phyloP scores from a whole-genome alignment of 306 rosid species.

The Prunus davidiana region DNA sequence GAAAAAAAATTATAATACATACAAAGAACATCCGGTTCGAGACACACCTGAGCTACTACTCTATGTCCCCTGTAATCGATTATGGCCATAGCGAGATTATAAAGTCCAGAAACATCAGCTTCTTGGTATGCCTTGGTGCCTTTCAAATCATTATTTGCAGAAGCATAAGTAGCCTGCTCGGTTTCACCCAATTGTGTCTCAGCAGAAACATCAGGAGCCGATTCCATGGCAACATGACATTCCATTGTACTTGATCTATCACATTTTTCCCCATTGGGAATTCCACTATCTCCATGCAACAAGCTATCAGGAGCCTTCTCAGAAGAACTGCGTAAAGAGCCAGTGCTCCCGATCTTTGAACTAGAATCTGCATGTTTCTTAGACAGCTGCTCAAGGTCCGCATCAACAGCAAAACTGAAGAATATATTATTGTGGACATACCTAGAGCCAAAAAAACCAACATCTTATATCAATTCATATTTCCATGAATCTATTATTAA shows the following conservation, averaged over 20 bases:
- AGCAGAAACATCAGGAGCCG: conserved; percentile 43
- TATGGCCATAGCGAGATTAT: conserved; percentile 95
- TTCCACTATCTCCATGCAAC: conserved; percentile 39
- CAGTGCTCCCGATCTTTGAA: conserved; percentile 34
- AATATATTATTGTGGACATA: conserved; percentile 98
- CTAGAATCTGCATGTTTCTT: conserved; percentile 57
- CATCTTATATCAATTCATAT: conserved; percentile 11
- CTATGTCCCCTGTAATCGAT: conserved; percentile 98
- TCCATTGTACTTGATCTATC: conserved; percentile 39
- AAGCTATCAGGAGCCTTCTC: conserved; percentile 42
- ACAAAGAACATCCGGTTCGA: background rate
- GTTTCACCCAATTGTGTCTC: conserved; percentile 77
- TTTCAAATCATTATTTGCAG: conserved; percentile 98
- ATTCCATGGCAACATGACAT: conserved; percentile 40
- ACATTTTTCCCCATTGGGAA: conserved; percentile 56
- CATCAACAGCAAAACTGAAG: conserved; percentile 98
- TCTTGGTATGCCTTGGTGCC: conserved; percentile 99
- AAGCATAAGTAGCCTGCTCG: conserved; percentile 98
- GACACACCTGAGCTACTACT: conserved; percentile 96
- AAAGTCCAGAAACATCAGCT: conserved; percentile 93
- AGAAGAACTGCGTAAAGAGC: conserved; percentile 37
- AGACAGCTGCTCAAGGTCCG: conserved; percentile 84
- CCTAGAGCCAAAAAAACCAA: conserved; percentile 42
- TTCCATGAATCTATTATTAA: background rate
- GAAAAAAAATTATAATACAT: background rate